Evolutionary conservation across 2,329 filamentous ascomycete genomes (phyloP), one percentile per base, ranked within the genome.

Genomic region (Penicillium oxalicum): DNA sequence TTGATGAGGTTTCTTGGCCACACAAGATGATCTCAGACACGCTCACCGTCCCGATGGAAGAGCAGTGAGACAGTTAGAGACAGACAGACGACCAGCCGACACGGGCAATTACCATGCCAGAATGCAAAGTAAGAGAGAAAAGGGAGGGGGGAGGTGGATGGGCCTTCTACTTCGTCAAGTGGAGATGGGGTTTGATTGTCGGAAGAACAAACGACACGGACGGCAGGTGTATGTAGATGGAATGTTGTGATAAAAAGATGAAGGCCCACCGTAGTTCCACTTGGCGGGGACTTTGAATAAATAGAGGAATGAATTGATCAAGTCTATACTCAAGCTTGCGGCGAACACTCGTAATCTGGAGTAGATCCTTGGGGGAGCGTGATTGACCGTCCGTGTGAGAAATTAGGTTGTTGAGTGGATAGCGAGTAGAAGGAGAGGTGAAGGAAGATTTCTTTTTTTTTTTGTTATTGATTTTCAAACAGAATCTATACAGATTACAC

Each of bases 21-120:
- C 24, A 29, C 45, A 55, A 53, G 55, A 52, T 50, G 34, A 39
- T 58, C 47, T 55, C 46, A 54, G 50, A 60, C 57, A 60, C 37
- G 25, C 18, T 34, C 40, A 43, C 47, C 50, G 50, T 47, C 41
- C 48, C 37, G 45, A 40, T 48, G 47, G 35, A 47, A 43, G 50
- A 45, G 13, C 47, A 40, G 48, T 55, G 36, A 60, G 48, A 54
- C 51, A 58, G 8, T 32, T 11, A 32, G 29, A 32, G 29, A 32
- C 29, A 32, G 29, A 11, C 29, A 32, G 29, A 32, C 29, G 29
- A 32, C 29, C 29, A 50, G 44, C 49, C 47, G 43, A 28, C 47
- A 42, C 43, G 51, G 47, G 51, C 50, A 51, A 49, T 40, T 50
- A 27, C 48, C 54, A 55, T 50, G 50, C 27, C 9, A 45, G 52